Evolutionary conservation across 164 flowering plant genomes (phyloP).

Genomic region (Saururus chinensis): DNA sequence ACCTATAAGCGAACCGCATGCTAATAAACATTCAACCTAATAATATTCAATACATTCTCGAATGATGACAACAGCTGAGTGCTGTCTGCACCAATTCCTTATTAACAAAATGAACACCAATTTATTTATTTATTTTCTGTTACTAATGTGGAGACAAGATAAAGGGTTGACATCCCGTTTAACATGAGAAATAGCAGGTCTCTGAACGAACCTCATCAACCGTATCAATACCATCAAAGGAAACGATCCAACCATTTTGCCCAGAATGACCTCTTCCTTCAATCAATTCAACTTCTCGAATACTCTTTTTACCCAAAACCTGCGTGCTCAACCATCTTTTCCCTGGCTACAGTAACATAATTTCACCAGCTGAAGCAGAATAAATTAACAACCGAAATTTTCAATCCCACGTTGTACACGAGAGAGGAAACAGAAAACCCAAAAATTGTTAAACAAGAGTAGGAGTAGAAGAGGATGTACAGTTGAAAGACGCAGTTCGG

Average conservation of each 20-base stretch:
- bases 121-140: too few species aligned
- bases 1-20: too few species aligned
- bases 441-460: neutral
- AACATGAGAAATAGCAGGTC: too few species aligned
- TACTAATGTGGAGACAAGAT: too few species aligned
- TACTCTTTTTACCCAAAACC: constrained; percentile 41
- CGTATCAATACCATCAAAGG: constrained; percentile 45
- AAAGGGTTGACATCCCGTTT: too few species aligned
- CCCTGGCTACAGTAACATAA: constrained; percentile 48
- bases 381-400: too few species aligned
- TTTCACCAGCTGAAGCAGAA: neutral
- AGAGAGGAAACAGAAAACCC: neutral
- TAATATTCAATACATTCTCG: too few species aligned
- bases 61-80: too few species aligned
- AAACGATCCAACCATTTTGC: constrained; percentile 71
- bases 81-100: too few species aligned
- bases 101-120: too few species aligned
- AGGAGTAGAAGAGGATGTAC: constrained; percentile 14
- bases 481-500: constrained; percentile 65
- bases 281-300: constrained; percentile 66
- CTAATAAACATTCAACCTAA: too few species aligned
- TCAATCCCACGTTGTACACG: too few species aligned
- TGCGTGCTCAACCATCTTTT: constrained; percentile 73
- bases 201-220: constrained; percentile 50
- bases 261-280: constrained; percentile 78